phyloP scores from a whole-genome alignment of 495 filamentous ascomycete species.

The Thermothielavioides terrestris region DNA sequence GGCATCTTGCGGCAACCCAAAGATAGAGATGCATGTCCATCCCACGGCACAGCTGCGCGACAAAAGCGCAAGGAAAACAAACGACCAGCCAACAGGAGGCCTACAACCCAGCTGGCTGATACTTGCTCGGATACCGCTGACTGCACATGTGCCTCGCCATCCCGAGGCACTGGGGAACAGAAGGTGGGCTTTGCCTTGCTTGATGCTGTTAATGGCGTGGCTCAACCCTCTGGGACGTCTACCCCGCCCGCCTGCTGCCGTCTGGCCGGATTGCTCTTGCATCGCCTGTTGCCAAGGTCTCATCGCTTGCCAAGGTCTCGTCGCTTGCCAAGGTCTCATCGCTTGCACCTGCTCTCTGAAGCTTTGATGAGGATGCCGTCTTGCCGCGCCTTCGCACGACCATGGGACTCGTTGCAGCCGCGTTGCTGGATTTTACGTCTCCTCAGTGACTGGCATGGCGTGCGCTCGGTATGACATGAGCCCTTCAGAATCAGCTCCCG shows the following conservation, averaged over 20 bases:
- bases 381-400: background rate
- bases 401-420: background rate
- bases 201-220: slow-evolving; percentile 6
- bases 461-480: slow-evolving; percentile 1
- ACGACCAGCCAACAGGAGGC: too few species aligned
- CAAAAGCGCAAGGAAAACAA: too few species aligned
- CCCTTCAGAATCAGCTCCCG: background rate
- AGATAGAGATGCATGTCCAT: background rate
- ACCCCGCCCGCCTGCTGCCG: background rate
- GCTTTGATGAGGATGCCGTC: background rate
- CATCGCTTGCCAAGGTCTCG: too few species aligned
- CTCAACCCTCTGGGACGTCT: background rate
- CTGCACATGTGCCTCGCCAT: background rate
- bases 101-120: too few species aligned
- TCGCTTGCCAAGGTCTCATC: too few species aligned
- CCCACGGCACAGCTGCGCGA: background rate
- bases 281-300: too few species aligned
- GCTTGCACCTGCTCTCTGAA: background rate
- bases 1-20: background rate
- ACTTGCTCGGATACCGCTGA: too few species aligned
- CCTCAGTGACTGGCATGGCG: background rate
- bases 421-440: background rate
- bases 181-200: slow-evolving; percentile 9
- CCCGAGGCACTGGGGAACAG: background rate
- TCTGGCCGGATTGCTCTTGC: background rate